Percentiles rank a stretch among this genome's conserved stretches.
Conservation (phyloP, 306 rosid genomes). For the Neltuma alba region DNA sequence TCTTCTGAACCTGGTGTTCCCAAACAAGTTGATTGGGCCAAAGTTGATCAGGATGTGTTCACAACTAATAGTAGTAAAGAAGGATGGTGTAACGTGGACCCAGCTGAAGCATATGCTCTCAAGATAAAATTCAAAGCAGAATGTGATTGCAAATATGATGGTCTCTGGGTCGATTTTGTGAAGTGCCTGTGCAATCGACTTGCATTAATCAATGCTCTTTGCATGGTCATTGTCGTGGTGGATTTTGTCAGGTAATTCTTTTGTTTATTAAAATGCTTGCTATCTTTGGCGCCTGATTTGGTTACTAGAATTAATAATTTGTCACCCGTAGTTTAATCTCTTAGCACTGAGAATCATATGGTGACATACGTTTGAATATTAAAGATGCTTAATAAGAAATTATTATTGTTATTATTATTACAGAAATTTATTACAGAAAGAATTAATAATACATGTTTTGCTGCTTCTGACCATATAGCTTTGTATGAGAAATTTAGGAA, state of each 20-base stretch:
- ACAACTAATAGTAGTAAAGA: slow-evolving; percentile 70
- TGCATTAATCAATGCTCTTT: slow-evolving; percentile 95
- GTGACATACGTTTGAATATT: slow-evolving; percentile 6
- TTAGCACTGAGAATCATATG: slow-evolving; percentile 20
- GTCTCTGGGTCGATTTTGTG: slow-evolving; percentile 79
- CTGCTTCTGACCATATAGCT: slow-evolving; percentile 10
- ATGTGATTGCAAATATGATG: slow-evolving; percentile 90
- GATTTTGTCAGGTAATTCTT: slow-evolving; percentile 80
- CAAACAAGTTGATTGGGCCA: slow-evolving; percentile 67
- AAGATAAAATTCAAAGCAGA: slow-evolving; percentile 77
- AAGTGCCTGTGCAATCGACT: slow-evolving; percentile 69
- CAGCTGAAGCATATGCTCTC: slow-evolving; percentile 74
- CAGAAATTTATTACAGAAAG: background rate
- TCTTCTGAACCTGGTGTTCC: slow-evolving; percentile 73
- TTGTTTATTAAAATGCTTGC: slow-evolving; percentile 8
- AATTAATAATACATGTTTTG: background rate
- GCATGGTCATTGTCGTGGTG: slow-evolving; percentile 87
- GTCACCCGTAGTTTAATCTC: slow-evolving; percentile 25
- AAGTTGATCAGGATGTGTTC: slow-evolving; percentile 73
- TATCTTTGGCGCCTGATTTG: slow-evolving; percentile 30
- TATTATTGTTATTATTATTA: slow-evolving; percentile 4
- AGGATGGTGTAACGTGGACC: slow-evolving; percentile 99
- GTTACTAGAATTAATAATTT: slow-evolving; percentile 25
- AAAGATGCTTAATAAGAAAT: background rate
- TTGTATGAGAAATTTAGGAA: slow-evolving; percentile 3